Percentiles rank a stretch among this genome's conserved stretches.
Conservation (phyloP, 2,329 filamentous ascomycete genomes). For the Coniochaeta pulveracea region DNA sequence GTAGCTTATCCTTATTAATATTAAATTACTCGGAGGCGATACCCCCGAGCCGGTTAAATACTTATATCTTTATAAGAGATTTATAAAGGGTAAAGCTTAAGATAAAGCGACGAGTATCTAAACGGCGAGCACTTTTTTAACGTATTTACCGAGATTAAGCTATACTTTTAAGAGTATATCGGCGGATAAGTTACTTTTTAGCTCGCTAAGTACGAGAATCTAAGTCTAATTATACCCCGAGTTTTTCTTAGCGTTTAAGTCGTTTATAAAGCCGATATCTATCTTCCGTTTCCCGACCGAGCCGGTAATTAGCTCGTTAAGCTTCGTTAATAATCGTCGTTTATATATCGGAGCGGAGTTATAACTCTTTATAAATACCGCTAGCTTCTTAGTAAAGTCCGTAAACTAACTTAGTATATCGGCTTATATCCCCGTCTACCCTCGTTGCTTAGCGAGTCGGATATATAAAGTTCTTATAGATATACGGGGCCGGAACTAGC, state of each 20-base stretch:
- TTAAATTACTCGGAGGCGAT: slow-evolving; percentile 26
- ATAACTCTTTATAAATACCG: slow-evolving; percentile 5
- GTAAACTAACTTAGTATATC: slow-evolving; percentile 23
- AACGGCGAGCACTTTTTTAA: slow-evolving; percentile 18
- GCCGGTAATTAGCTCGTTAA: slow-evolving; percentile 6
- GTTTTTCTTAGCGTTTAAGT: slow-evolving; percentile 13
- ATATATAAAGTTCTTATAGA: no score
- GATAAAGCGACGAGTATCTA: slow-evolving; percentile 24
- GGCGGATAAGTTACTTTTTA: slow-evolving; percentile 30
- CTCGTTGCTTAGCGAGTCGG: no score
- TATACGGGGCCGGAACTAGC: no score
- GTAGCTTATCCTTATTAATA: slow-evolving; percentile 27
- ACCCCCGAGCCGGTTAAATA: slow-evolving; percentile 30
- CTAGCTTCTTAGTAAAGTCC: slow-evolving; percentile 9
- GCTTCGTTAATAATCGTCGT: slow-evolving; percentile 16
- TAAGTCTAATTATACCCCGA: slow-evolving; percentile 23
- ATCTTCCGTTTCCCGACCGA: slow-evolving; percentile 9
- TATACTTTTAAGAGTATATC: slow-evolving; percentile 23
- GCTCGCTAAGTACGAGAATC: slow-evolving; percentile 31
- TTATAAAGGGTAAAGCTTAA: slow-evolving; percentile 34
- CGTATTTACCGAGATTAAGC: slow-evolving; percentile 27
- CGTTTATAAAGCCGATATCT: slow-evolving; percentile 18
- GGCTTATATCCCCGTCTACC: no score
- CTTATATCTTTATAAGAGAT: slow-evolving; percentile 30
- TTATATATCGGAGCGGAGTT: slow-evolving; percentile 6